Base-by-base conservation (phyloP, 1,284 basidiomycete genomes). In the Malassezia furfur region DNA sequence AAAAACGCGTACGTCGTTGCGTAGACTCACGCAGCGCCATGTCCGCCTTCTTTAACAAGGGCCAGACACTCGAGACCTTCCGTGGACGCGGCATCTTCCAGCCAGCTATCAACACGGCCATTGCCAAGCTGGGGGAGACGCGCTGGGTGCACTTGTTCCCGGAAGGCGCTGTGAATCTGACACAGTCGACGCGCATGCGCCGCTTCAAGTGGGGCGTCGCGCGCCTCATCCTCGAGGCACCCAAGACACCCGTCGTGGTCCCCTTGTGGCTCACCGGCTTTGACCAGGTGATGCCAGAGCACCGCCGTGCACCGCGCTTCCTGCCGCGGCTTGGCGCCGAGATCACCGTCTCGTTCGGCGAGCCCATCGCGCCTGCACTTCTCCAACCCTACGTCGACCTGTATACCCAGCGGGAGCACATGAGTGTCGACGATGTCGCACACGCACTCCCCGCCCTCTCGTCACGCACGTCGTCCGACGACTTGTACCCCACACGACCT, bases 141-240 rank as follows among this genome's bases (percentile, higher is more conserved):
- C 81, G 81, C 56, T 96, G 91, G 93, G 88, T 93, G 11, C 93
- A 98, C 71, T 80, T 98, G 39, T 98, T 91, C 65, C 84, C 89
- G 0, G 94, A 98, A 76, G 91, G 93, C 21, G 87, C 86, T 64
- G 84, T 96, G 43, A 87, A 89, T 69, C 77, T 79, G 9, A 83
- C 85, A 68, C 78, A 78, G 1, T 65, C 77, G 15, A 76, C 80
- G 9, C 77, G 79, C 39, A 74, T 96, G 58, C 79, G 85, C 6
- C 79, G 88, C 43, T 96, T 98, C 77, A 94, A 94, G 78, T 98
- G 93, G 94, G 94, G 93, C 54, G 80, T 96, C 84, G 89, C 74
- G 75, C 87, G 85, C 25, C 56, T 65, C 49, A 36, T 65, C 22
- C 60, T 67, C 46, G 67, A 68, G 36, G 50, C 63, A 12, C 39